Conservation (phyloP, 805 yeast genomes). For the Cephaloascus fragrans region DNA sequence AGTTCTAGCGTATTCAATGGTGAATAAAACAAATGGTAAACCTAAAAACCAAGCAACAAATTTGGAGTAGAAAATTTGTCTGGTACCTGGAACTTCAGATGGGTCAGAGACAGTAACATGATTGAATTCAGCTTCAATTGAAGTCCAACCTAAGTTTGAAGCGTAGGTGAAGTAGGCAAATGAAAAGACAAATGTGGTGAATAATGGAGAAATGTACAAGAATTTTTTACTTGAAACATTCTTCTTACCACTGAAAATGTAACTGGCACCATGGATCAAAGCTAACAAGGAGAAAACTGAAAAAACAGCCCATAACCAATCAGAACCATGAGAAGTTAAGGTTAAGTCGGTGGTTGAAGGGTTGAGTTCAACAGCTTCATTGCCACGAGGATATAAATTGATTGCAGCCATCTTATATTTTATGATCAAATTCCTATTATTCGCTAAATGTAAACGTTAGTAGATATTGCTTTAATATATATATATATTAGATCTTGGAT, state of each 20-base stretch:
- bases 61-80: constrained; percentile 50
- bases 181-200: constrained; percentile 30
- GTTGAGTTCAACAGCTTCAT: constrained; percentile 32
- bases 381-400: constrained; percentile 7
- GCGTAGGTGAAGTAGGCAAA: constrained; percentile 46
- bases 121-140: constrained; percentile 34
- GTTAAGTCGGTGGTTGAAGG: constrained; percentile 37
- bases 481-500: no score
- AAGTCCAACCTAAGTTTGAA: constrained; percentile 48
- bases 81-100: constrained; percentile 14
- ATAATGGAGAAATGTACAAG: constrained; percentile 30
- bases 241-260: constrained; percentile 13
- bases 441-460: no score
- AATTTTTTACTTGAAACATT: constrained; percentile 19
- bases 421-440: no score
- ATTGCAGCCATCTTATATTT: constrained; percentile 4
- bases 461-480: no score
- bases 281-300: constrained; percentile 32
- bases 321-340: constrained; percentile 49
- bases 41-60: constrained; percentile 50
- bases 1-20: constrained; percentile 18
- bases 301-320: constrained; percentile 62
- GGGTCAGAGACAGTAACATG: constrained; percentile 26
- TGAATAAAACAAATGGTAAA: constrained; percentile 32
- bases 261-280: constrained; percentile 11